These are phyloP conservation scores for Trapa incisa DNA, from an alignment of 345 rosid species.

Conservation along the genomic window DNA sequence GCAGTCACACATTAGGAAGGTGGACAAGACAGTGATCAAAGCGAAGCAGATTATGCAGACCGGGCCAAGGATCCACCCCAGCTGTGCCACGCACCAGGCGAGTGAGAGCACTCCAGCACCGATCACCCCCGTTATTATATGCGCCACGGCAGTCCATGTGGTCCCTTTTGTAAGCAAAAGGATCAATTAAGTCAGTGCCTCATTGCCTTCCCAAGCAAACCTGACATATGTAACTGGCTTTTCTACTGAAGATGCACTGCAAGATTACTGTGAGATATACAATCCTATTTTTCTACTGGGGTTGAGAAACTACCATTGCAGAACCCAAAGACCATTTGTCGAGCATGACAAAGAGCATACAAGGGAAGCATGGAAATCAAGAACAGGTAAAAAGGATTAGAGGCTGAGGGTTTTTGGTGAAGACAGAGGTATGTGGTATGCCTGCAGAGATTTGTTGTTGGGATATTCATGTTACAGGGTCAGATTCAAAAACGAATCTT, in stretches of 20 bases:
- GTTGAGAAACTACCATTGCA: background rate
- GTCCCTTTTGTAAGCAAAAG: slow-evolving; percentile 24
- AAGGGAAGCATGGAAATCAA: background rate
- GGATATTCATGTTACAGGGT: background rate
- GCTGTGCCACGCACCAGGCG: slow-evolving; percentile 59
- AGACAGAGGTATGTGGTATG: too few relatives aligned
- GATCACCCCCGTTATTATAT: slow-evolving; percentile 63
- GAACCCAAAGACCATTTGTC: background rate
- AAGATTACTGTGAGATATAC: too few relatives aligned
- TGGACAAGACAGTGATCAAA: slow-evolving; percentile 33
- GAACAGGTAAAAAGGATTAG: background rate
- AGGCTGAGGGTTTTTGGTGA: background rate
- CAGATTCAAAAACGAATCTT: background rate
- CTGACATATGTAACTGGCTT: too few relatives aligned
- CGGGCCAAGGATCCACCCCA: slow-evolving; percentile 75
- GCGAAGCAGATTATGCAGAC: slow-evolving; percentile 33
- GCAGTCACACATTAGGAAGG: slow-evolving; percentile 38
- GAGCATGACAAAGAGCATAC: background rate
- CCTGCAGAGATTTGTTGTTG: too few relatives aligned
- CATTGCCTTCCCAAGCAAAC: background rate
- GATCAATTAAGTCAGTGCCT: background rate
- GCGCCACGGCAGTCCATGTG: slow-evolving; percentile 48
- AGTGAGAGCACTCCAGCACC: slow-evolving; percentile 77
- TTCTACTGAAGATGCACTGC: too few relatives aligned
- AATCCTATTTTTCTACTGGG: too few relatives aligned